These are phyloP conservation scores for Teratosphaeria nubilosa DNA, from an alignment of 2,329 filamentous ascomycete species.

Conservation along the genomic window DNA sequence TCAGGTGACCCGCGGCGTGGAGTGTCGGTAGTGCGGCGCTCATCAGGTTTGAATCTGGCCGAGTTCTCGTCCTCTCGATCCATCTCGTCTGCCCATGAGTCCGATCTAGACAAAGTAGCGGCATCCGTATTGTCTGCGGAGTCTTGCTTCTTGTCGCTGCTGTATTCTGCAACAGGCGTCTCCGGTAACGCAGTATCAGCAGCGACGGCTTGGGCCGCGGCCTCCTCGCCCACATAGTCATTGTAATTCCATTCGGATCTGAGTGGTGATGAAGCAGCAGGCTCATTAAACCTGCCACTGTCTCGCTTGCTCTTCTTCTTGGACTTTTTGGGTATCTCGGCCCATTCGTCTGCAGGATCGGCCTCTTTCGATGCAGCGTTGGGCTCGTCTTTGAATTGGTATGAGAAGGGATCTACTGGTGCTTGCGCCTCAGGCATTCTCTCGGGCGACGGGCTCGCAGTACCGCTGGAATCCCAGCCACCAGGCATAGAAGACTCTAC, in stretches of 20 bases:
- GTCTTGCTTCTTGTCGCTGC: not conserved
- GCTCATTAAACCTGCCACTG: conserved; percentile 32
- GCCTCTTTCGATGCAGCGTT: conserved; percentile 10
- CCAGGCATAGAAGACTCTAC: conserved; percentile 17
- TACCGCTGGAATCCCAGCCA: conserved; percentile 17
- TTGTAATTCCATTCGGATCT: conserved; percentile 35
- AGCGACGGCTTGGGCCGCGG: not conserved
- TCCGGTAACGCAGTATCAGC: not conserved
- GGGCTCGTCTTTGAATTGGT: conserved; percentile 10
- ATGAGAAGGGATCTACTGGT: conserved; percentile 10
- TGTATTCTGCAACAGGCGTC: not conserved
- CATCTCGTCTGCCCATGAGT: not conserved
- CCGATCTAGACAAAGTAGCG: not conserved
- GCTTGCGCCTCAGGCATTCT: not conserved
- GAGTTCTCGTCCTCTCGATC: not conserved
- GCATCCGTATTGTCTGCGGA: not conserved
- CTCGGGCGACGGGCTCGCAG: conserved; percentile 8
- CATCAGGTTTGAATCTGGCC: not conserved
- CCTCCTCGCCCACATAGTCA: conserved; percentile 28
- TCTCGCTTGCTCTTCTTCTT: conserved; percentile 34
- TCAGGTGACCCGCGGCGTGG: conserved; percentile 1
- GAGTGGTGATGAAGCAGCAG: conserved; percentile 33
- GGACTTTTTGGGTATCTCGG: conserved; percentile 6
- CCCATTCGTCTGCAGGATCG: conserved; percentile 12
- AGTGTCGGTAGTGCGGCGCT: not conserved